Percentiles rank a stretch among this genome's conserved stretches.
Conservation (phyloP, 208 protist genomes). For the Acanthamoeba royreba region DNA sequence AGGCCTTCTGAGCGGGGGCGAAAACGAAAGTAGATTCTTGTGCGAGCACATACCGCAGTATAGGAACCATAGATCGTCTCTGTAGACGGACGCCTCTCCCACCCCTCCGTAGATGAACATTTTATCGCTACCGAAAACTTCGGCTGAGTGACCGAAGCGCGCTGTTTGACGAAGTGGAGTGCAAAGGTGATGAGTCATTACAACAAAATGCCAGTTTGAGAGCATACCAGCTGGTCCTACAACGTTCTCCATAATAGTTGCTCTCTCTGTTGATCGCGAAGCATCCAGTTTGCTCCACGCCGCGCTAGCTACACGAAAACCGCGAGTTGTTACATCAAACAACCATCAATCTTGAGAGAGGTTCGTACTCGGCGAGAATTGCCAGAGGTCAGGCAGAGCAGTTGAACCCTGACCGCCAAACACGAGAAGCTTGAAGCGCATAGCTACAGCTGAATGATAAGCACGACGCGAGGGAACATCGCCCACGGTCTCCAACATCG, state of each 20-base stretch:
- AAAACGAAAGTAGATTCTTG: too few relatives aligned
- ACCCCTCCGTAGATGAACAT: slow-evolving; percentile 42
- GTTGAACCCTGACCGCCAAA: slow-evolving; percentile 31
- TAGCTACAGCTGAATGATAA: slow-evolving; percentile 22
- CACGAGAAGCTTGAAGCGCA: slow-evolving; percentile 33
- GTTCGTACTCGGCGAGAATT: not conserved
- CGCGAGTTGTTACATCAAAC: not conserved
- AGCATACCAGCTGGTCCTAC: slow-evolving; percentile 1
- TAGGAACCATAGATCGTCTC: slow-evolving; percentile 45
- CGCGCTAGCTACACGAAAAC: not conserved
- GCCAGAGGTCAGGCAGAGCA: slow-evolving; percentile 10
- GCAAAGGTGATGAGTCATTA: not conserved
- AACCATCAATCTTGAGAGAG: not conserved
- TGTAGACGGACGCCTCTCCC: slow-evolving; percentile 2
- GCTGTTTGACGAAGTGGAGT: not conserved
- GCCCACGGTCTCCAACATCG: not conserved
- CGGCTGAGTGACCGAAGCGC: not conserved
- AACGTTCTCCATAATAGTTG: slow-evolving; percentile 1
- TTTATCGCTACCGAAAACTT: slow-evolving; percentile 28
- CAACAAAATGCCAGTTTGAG: not conserved
- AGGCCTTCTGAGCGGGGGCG: too few relatives aligned
- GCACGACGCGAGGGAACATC: not conserved
- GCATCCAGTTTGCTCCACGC: not conserved
- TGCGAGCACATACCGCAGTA: not conserved
- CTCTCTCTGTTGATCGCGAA: not conserved